Evolutionary conservation across 768 basidiomycete species (phyloP).

Genomic region (Auricularia sp.): DNA sequence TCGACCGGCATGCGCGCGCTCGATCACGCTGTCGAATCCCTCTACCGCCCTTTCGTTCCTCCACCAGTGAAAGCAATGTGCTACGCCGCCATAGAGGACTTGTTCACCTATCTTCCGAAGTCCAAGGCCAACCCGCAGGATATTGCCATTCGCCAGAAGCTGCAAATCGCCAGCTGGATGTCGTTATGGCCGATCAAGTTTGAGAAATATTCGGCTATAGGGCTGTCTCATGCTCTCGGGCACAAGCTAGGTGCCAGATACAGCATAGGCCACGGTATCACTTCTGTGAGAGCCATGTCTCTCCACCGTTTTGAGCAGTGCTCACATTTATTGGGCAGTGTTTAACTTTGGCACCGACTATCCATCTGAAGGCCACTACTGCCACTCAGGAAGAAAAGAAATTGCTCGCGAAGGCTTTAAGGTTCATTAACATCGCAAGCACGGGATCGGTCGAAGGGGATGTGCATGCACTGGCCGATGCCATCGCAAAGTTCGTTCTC

Average conservation of each 20-base stretch:
- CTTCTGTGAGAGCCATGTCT: conserved; percentile 43
- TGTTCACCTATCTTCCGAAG: conserved; percentile 63
- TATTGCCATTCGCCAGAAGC: conserved; percentile 52
- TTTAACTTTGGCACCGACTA: conserved; percentile 57
- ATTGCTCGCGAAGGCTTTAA: conserved; percentile 44
- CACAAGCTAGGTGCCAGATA: conserved; percentile 67
- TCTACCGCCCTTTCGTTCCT: conserved; percentile 48
- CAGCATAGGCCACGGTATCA: conserved; percentile 72
- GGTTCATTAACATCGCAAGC: conserved; percentile 48
- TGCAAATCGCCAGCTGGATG: conserved; percentile 74
- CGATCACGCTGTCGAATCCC: conserved; percentile 66
- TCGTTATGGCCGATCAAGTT: conserved; percentile 59
- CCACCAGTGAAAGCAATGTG: conserved; percentile 55
- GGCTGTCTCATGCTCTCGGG: conserved; percentile 66
- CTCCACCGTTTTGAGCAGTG: not conserved
- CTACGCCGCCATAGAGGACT: conserved; percentile 56
- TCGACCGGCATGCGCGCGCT: conserved; percentile 72
- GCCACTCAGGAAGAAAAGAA: conserved; percentile 56
- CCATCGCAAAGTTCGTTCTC: conserved; percentile 44
- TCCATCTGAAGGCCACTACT: conserved; percentile 46
- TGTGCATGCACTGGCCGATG: conserved; percentile 38
- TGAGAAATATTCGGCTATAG: conserved; percentile 52
- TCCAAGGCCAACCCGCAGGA: conserved; percentile 50
- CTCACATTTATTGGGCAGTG: conserved; percentile 34
- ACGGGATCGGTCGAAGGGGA: conserved; percentile 61